Evolutionary conservation across 352 stramenopile species (phyloP), one percentile per base, ranked within the genome.

Genomic region (Paralagenidium karlingii): DNA sequence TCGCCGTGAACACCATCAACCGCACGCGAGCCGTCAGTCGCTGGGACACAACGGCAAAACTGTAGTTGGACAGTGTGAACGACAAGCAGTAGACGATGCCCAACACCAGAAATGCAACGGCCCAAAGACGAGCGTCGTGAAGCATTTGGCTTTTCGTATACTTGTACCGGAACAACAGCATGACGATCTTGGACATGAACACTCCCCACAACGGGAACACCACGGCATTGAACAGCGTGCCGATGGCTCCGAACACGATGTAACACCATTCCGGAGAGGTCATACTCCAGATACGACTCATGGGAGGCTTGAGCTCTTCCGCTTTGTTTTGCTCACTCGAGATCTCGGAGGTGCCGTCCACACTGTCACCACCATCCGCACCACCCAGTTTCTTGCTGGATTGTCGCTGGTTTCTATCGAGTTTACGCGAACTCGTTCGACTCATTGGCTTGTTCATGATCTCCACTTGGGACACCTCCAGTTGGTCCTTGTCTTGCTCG

Each of bases 151-250:
- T 27, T n/a, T 58, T 51, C 2, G 46, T 43, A 10, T 71, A 53
- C 15, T 50, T n/a, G 10, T 55, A 48, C 26, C 68, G 42, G 33
- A 63, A 80, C 44, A 73, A 76, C 6, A 81, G 39, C 24, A 60
- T 50, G 22, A 70, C 60, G 49, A 76, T 63, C 27, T 75, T 74
- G 33, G 55, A 65, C 15, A 83, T 29, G 26, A 81, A 43, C 19
- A 75, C 52, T 21, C 66, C 66, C 49, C 52, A 68, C 20, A 70
- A 10, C 1, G 63, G 68, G 45, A 77, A 80, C 5, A 73, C 47
- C 0, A 58, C 54, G 3, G 46, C 55, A 19, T 68, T 71, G 16
- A 83, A 16, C 5, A 75, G n/a, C 0, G 56, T 51, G 2, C 58
- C 58, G 15, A 76, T 13, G 10, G 42, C 43, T 15, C 68, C 68